Conservation (phyloP, 75 land plant genomes). For the Larix kaempferi region DNA sequence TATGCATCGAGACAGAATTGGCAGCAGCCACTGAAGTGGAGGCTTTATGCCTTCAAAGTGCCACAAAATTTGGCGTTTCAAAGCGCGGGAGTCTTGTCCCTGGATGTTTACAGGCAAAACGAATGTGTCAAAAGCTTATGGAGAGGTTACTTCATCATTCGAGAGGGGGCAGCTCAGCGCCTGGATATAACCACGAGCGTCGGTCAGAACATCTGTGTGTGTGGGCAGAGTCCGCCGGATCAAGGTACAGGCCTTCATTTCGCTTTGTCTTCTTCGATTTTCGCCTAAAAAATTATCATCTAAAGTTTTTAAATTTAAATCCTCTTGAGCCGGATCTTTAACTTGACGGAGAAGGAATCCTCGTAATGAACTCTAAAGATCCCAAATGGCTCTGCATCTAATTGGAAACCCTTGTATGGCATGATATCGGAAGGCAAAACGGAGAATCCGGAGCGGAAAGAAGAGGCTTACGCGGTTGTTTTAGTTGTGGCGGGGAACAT, state of each 20-base stretch:
- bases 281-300: too few relatives aligned
- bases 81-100: background rate
- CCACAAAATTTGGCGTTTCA: background rate
- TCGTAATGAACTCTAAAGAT: too few relatives aligned
- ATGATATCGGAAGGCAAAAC: background rate
- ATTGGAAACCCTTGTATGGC: background rate
- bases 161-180: slow-evolving; percentile 2
- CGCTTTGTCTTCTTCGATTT: too few relatives aligned
- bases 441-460: background rate
- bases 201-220: too few relatives aligned
- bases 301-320: too few relatives aligned
- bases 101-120: background rate
- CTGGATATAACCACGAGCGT: background rate
- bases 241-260: too few relatives aligned
- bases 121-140: background rate
- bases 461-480: background rate
- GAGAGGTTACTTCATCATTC: background rate
- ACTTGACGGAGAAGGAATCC: too few relatives aligned
- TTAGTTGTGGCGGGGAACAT: background rate
- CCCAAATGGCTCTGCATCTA: background rate
- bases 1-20: background rate
- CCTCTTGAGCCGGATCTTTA: too few relatives aligned
- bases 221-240: too few relatives aligned
- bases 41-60: slow-evolving; percentile 6
- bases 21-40: slow-evolving; percentile 2